A percentile compares a stretch with the other conserved stretches of the same genome.
These are phyloP conservation scores for Fusarium nisikadoi DNA, from an alignment of 2,329 filamentous ascomycete species.

Conservation along the genomic window DNA sequence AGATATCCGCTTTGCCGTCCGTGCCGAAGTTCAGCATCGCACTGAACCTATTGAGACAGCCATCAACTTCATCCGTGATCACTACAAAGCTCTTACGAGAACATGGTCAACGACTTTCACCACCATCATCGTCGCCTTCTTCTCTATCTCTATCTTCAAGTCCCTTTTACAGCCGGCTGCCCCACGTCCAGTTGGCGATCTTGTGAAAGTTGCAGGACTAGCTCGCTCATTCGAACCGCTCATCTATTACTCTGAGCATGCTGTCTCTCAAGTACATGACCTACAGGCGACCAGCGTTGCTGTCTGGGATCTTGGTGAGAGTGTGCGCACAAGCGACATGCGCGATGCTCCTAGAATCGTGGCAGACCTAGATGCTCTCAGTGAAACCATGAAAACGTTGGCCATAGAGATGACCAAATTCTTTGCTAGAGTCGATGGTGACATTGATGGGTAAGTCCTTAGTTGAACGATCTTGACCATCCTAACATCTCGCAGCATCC, in stretches of 20 bases:
- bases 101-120: conserved; percentile 76
- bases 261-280: conserved; percentile 85
- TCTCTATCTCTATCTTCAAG: conserved; percentile 73
- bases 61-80: conserved; percentile 70
- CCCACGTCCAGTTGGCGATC: conserved; percentile 63
- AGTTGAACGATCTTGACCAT: not conserved
- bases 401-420: conserved; percentile 89
- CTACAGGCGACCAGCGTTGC: conserved; percentile 92
- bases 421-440: conserved; percentile 92
- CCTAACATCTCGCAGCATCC: conserved; percentile 65
- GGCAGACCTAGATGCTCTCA: conserved; percentile 83
- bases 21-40: conserved; percentile 88
- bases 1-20: conserved; percentile 90
- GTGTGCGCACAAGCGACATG: conserved; percentile 89
- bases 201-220: conserved; percentile 90
- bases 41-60: conserved; percentile 84
- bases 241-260: conserved; percentile 94
- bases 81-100: conserved; percentile 69
- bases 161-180: conserved; percentile 75
- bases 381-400: conserved; percentile 84
- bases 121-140: conserved; percentile 68
- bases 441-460: conserved; percentile 78
- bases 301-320: conserved; percentile 95
- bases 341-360: conserved; percentile 89
- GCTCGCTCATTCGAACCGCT: conserved; percentile 93